Conservation (phyloP, 768 basidiomycete species). For the Neoboletus subvelutipes region DNA sequence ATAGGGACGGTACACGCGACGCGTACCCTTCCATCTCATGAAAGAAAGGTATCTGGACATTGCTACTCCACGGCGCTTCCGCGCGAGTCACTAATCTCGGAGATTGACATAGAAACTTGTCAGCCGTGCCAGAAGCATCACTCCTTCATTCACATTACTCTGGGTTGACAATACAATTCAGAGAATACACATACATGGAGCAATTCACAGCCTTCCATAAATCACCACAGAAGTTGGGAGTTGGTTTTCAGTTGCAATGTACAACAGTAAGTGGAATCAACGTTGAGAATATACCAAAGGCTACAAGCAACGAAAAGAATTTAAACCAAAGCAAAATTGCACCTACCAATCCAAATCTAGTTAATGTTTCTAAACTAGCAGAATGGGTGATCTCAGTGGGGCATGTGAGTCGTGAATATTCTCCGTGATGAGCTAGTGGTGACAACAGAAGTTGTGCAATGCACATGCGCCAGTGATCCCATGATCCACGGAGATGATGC, state of each 20-base stretch:
- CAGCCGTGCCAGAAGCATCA: not conserved
- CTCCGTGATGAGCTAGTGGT: not conserved
- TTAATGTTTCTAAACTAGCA: not conserved
- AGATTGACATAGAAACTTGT: not conserved
- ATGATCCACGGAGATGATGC: not conserved
- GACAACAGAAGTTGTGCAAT: not conserved
- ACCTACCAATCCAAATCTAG: not conserved
- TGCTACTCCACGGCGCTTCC: not conserved
- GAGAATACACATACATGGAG: not conserved
- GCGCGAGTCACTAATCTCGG: not conserved
- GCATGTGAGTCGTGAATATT: not conserved
- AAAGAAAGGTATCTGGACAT: no score
- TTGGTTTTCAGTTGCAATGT: not conserved
- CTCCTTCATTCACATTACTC: no score
- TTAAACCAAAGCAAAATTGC: no score
- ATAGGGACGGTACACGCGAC: not conserved
- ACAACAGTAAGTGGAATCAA: not conserved
- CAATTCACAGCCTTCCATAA: not conserved
- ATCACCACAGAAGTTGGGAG: not conserved
- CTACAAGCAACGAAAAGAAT: not conserved
- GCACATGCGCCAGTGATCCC: not conserved
- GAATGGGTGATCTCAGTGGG: not conserved
- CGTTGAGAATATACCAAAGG: no score
- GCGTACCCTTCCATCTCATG: not conserved
- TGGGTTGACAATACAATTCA: not conserved